Percentiles rank a stretch among this genome's conserved stretches.
Conservation (phyloP, 1,284 basidiomycete genomes). For the Cutaneotrichosporon cavernicola region DNA sequence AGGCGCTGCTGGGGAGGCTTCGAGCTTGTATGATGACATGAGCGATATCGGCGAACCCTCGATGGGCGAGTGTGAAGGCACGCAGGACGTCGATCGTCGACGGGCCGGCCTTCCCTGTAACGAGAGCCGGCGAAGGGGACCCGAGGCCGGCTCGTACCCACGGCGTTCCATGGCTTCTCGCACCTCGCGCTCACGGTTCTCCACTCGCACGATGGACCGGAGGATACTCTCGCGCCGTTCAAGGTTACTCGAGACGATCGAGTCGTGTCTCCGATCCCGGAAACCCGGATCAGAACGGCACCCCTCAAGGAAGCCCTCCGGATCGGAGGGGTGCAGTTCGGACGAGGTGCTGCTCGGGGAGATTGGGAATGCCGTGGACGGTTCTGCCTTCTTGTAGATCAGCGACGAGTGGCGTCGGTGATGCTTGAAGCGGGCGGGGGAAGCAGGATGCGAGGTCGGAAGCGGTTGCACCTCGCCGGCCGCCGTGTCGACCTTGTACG, state of each 20-base stretch:
- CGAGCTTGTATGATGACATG: not conserved
- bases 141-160: not conserved
- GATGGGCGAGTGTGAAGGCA: not conserved
- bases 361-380: not conserved
- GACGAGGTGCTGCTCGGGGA: not conserved
- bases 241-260: slow-evolving; percentile 1
- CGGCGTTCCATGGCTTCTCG: slow-evolving; percentile 4
- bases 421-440: not conserved
- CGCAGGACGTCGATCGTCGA: not conserved
- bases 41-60: not conserved
- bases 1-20: not conserved
- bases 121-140: not conserved
- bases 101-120: slow-evolving; percentile 2
- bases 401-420: slow-evolving; percentile 8
- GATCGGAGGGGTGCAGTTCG: not conserved
- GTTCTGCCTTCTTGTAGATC: not conserved
- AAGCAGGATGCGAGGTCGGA: not conserved
- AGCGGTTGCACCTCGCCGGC: not conserved
- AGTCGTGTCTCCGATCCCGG: not conserved
- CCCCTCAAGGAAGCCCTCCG: not conserved
- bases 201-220: slow-evolving; percentile 2
- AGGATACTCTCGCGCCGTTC: slow-evolving; percentile 4
- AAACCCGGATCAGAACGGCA: not conserved
- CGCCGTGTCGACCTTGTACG: slow-evolving; percentile 1
- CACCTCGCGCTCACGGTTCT: slow-evolving; percentile 3